phyloP scores from a whole-genome alignment of 805 yeast genomes.

The Wickerhamomyces silvicola region DNA sequence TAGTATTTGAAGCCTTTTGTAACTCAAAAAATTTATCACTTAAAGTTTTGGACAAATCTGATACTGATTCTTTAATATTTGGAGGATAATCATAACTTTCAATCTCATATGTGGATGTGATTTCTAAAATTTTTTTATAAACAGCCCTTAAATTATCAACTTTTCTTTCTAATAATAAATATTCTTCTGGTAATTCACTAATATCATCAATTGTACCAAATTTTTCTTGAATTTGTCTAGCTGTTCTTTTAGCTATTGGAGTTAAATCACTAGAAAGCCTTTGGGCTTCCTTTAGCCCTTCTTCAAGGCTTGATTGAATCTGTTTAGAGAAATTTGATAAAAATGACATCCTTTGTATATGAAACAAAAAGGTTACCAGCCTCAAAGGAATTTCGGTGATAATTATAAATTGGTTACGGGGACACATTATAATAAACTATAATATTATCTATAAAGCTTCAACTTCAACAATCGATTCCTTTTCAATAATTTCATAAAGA shows the following conservation, averaged over 20 bases:
- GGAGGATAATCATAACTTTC: conserved; percentile 84
- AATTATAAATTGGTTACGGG: neutral
- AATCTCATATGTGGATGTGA: conserved; percentile 60
- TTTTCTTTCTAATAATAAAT: conserved; percentile 57
- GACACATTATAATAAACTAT: neutral
- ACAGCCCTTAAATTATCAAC: conserved; percentile 59
- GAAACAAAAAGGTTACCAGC: too few relatives aligned
- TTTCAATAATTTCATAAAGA: conserved; percentile 13
- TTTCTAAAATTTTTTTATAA: conserved; percentile 44
- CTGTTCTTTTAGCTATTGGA: conserved; percentile 55
- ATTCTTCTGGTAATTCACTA: conserved; percentile 69
- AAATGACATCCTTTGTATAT: conserved; percentile 17
- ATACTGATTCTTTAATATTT: conserved; percentile 58
- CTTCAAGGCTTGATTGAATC: conserved; percentile 20
- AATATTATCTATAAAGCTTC: neutral
- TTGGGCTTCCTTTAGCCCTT: conserved; percentile 32
- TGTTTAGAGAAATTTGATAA: conserved; percentile 20
- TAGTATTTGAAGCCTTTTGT: conserved; percentile 57
- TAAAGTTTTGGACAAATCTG: conserved; percentile 53
- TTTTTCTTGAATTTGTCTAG: conserved; percentile 53
- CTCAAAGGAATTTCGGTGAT: neutral
- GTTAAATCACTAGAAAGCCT: conserved; percentile 36
- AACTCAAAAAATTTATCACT: conserved; percentile 51
- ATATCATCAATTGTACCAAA: conserved; percentile 61
- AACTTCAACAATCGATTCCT: conserved; percentile 12